A percentile compares a stretch with the other conserved stretches of the same genome.
Conservation (phyloP, 768 basidiomycete species). For the Sarcomyxa edulis region DNA sequence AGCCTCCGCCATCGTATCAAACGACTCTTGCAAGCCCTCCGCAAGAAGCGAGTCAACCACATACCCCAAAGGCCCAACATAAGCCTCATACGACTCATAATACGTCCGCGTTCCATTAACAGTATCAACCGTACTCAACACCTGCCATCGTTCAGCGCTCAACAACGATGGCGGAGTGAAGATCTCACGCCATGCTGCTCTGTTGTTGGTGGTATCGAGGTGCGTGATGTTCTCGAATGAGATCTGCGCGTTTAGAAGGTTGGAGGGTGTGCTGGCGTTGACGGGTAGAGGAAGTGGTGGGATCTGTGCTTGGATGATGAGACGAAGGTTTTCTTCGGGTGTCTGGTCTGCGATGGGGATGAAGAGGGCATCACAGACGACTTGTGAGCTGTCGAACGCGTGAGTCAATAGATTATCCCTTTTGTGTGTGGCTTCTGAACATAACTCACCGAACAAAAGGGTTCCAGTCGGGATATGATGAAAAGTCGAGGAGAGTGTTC, state of each 20-base stretch:
- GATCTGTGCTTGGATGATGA: conserved; percentile 24
- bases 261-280: conserved; percentile 17
- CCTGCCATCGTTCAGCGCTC: conserved; percentile 23
- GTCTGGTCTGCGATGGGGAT: conserved; percentile 19
- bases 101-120: conserved; percentile 16
- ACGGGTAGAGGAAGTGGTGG: conserved; percentile 25
- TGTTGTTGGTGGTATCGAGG: conserved; percentile 16
- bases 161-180: conserved; percentile 20
- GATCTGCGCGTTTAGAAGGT: conserved; percentile 18
- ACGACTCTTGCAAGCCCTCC: conserved; percentile 17
- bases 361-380: conserved; percentile 18
- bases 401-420: background rate
- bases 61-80: conserved; percentile 17
- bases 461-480: conserved; percentile 46
- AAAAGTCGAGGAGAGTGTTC: conserved; percentile 45
- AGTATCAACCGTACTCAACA: conserved; percentile 15
- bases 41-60: conserved; percentile 17
- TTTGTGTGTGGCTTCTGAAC: background rate
- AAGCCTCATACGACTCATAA: conserved; percentile 26
- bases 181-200: conserved; percentile 22
- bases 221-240: conserved; percentile 26
- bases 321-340: conserved; percentile 14
- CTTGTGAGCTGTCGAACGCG: conserved; percentile 17
- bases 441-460: conserved; percentile 23
- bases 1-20: conserved; percentile 20